Evolutionary conservation across 176 grass and related monocot genomes (phyloP).

Genomic region (Dendrocalamus sinicus): DNA sequence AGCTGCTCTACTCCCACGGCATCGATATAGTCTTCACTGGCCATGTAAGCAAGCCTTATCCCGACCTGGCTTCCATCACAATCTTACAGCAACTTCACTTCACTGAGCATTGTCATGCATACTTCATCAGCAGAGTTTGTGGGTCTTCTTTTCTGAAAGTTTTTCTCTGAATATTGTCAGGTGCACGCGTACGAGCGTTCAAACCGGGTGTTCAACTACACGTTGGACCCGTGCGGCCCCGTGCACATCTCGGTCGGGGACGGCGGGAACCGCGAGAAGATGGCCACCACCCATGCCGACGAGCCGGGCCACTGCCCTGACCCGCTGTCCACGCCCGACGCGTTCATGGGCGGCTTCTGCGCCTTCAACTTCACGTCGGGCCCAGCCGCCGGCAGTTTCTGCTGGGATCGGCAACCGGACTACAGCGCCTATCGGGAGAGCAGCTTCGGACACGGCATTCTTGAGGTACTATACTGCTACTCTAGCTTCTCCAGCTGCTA

Average conservation of each 20-base stretch:
- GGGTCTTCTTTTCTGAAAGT: not conserved
- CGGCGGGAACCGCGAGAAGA: conserved; percentile 80
- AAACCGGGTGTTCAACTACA: conserved; percentile 82
- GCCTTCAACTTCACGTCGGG: conserved; percentile 74
- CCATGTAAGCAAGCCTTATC: conserved; percentile 55
- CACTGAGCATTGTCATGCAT: not conserved
- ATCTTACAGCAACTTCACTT: not conserved
- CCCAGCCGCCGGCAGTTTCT: conserved; percentile 71
- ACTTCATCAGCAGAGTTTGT: too few relatives aligned
- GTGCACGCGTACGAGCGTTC: conserved; percentile 92
- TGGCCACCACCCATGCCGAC: conserved; percentile 72
- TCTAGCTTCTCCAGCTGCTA: not conserved
- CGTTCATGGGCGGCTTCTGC: conserved; percentile 59
- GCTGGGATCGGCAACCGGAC: conserved; percentile 82
- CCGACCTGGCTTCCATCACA: too few relatives aligned
- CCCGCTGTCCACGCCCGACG: conserved; percentile 51
- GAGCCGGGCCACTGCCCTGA: conserved; percentile 66
- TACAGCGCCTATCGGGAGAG: conserved; percentile 78
- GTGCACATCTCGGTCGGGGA: conserved; percentile 71
- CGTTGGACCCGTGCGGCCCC: conserved; percentile 66
- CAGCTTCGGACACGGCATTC: conserved; percentile 88
- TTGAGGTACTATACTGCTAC: conserved; percentile 53
- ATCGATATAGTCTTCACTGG: conserved; percentile 85
- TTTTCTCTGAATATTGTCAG: conserved; percentile 43
- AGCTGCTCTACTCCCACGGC: conserved; percentile 69